A percentile compares a stretch with the other conserved stretches of the same genome.
Evolutionary conservation across 208 protist genomes (phyloP).

Genomic region (Crithidia sp.): DNA sequence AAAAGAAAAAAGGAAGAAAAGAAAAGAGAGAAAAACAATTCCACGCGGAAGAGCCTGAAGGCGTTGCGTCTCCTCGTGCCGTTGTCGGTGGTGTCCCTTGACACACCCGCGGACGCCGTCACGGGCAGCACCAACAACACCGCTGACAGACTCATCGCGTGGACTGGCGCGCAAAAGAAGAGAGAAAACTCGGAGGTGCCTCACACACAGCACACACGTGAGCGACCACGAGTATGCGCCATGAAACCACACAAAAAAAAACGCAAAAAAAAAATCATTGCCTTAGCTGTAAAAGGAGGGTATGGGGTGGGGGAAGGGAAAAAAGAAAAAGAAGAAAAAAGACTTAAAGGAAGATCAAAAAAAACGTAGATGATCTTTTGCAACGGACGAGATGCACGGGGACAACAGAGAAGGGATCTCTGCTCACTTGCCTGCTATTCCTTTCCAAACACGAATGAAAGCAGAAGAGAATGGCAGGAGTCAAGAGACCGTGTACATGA

Average conservation of each 20-base stretch:
- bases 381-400: no score
- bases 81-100: no score
- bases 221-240: not conserved
- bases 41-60: no score
- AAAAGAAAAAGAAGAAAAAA: slow-evolving; percentile 8
- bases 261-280: slow-evolving; percentile 13
- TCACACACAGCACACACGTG: not conserved
- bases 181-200: not conserved
- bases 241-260: no score
- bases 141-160: not conserved
- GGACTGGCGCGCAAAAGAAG: not conserved
- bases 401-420: no score
- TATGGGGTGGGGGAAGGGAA: not conserved
- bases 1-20: slow-evolving; percentile 3
- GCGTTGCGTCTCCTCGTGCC: no score
- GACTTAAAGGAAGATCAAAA: not conserved
- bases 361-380: not conserved
- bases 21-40: not conserved
- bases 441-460: not conserved
- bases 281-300: not conserved
- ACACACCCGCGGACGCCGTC: not conserved
- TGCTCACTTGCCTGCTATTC: no score
- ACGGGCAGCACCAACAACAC: not conserved
- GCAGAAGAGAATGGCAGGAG: not conserved
- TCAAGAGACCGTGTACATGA: no score